phyloP scores from a whole-genome alignment of 345 rosid genomes.

The Pseudoturritis turrita region DNA sequence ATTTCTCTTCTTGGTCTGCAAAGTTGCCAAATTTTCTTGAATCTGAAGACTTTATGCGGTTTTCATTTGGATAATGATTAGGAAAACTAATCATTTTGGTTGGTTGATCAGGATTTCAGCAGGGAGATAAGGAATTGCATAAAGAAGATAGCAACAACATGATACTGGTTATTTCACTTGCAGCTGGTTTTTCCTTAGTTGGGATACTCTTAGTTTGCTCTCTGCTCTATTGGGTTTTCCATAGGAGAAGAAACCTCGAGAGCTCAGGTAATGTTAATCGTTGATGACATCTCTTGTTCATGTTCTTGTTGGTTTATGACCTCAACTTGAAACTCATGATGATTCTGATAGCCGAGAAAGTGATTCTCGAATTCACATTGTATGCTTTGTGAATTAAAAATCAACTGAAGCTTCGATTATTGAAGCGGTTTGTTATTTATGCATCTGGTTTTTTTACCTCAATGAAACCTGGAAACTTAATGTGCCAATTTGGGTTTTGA shows the following conservation, averaged over 20 bases:
- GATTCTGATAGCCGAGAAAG: background rate
- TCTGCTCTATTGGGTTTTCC: conserved; percentile 49
- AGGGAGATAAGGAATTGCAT: conserved; percentile 35
- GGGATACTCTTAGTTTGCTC: conserved; percentile 39
- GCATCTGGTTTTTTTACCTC: background rate
- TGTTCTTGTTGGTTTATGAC: conserved; percentile 2
- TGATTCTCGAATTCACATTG: background rate
- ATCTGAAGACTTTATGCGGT: background rate
- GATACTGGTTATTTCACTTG: conserved; percentile 46
- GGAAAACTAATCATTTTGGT: conserved; percentile 6
- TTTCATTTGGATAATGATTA: background rate
- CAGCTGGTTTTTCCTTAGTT: conserved; percentile 53
- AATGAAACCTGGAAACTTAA: background rate
- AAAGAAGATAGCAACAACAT: conserved; percentile 37
- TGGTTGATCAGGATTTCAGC: conserved; percentile 41
- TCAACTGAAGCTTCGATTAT: background rate
- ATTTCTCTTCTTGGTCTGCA: background rate
- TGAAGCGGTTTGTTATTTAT: background rate
- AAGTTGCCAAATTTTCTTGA: conserved; percentile 3
- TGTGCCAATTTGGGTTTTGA: conserved; percentile 22
- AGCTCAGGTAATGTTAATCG: conserved; percentile 47
- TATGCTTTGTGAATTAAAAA: too few species aligned
- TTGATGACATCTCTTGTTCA: background rate
- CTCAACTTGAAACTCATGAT: background rate
- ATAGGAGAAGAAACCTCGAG: conserved; percentile 37